Evolutionary conservation across 2,329 filamentous ascomycete genomes (phyloP).

Genomic region (Colletotrichum sp.): DNA sequence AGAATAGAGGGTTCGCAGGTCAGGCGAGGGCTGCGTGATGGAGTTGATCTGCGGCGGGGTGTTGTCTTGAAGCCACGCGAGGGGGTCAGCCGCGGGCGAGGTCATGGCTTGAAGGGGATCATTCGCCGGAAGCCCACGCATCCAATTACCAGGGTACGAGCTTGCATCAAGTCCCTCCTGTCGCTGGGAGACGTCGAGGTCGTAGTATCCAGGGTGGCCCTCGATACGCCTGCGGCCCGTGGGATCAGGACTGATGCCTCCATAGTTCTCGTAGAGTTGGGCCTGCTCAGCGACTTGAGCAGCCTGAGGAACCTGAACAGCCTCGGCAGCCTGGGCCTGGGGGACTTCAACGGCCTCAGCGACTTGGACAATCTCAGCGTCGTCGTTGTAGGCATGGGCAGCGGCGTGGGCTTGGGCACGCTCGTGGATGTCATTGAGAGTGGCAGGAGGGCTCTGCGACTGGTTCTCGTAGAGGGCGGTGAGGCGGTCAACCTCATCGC

Average conservation of each 20-base stretch:
- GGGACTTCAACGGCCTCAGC: not conserved
- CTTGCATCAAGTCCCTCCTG: not conserved
- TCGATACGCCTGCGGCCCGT: not conserved
- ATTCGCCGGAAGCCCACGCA: not conserved
- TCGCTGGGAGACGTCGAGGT: not conserved
- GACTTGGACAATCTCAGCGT: not conserved
- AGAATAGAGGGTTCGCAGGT: not conserved
- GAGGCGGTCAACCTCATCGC: not conserved
- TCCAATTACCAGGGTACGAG: not conserved
- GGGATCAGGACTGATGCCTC: not conserved
- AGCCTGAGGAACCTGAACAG: not conserved
- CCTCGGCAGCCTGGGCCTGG: rapidly evolving
- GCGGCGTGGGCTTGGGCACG: not conserved
- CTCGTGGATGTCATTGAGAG: not conserved
- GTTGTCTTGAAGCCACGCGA: not conserved
- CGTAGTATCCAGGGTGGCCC: not conserved
- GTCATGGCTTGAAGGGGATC: not conserved
- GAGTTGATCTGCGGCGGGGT: not conserved
- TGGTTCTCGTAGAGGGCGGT: not conserved
- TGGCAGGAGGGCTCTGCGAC: not conserved
- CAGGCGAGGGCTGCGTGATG: not conserved
- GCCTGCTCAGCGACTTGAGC: not conserved
- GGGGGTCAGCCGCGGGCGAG: not conserved
- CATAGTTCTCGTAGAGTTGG: not conserved
- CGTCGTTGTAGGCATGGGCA: not conserved